These are phyloP conservation scores for Kuraishia capsulata DNA, from an alignment of 805 yeast genomes.

Conservation along the genomic window DNA sequence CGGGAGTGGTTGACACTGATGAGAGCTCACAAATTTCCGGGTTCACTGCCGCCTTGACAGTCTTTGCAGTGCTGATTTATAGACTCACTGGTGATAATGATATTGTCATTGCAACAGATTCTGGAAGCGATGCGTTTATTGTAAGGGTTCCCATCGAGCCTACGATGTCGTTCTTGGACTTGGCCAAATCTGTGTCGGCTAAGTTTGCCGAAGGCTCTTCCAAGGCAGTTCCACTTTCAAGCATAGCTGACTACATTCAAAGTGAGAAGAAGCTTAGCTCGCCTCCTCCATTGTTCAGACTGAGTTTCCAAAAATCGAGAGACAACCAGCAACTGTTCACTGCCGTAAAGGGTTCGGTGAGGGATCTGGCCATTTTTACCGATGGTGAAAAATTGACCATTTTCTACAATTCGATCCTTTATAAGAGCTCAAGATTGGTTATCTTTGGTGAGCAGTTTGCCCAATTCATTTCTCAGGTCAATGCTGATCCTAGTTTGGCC, in stretches of 20 bases:
- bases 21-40: conserved; percentile 14
- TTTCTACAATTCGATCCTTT: conserved; percentile 70
- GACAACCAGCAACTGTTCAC: conserved; percentile 32
- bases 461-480: conserved; percentile 35
- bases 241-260: conserved; percentile 45
- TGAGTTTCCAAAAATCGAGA: conserved; percentile 42
- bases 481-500: conserved; percentile 24
- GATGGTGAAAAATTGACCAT: conserved; percentile 29
- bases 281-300: conserved; percentile 55
- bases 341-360: conserved; percentile 42
- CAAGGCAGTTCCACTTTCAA: conserved; percentile 36
- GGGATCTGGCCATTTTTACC: conserved; percentile 54
- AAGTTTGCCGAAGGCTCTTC: conserved; percentile 25
- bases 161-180: conserved; percentile 40
- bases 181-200: conserved; percentile 35
- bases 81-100: conserved; percentile 93
- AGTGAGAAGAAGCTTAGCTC: conserved; percentile 38
- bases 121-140: conserved; percentile 40
- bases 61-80: conserved; percentile 60
- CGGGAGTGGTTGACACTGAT: conserved; percentile 9
- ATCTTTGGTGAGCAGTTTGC: conserved; percentile 66
- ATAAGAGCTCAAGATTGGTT: conserved; percentile 57
- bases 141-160: conserved; percentile 56
- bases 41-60: conserved; percentile 52
- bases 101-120: conserved; percentile 72